phyloP scores from a whole-genome alignment of 306 rosid species.

The Argentina anserina region DNA sequence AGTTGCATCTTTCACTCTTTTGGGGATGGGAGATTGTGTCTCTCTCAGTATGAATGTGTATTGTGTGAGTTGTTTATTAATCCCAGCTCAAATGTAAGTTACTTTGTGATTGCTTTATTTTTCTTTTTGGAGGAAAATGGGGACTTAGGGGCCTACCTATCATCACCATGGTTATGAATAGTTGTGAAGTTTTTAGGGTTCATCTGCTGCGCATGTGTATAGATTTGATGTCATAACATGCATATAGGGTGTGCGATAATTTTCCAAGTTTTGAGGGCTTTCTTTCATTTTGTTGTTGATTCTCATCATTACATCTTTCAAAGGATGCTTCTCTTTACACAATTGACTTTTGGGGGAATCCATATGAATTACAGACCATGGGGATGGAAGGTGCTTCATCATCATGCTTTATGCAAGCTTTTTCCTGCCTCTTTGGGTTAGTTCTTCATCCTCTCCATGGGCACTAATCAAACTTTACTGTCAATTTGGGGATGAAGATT shows the following conservation, averaged over 20 bases:
- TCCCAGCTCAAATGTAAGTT: conserved; percentile 2
- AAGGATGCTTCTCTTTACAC: conserved; percentile 48
- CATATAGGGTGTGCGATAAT: no score
- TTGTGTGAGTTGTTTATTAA: conserved; percentile 16
- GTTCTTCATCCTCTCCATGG: background rate
- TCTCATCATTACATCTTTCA: conserved; percentile 43
- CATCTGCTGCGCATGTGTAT: no score
- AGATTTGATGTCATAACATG: no score
- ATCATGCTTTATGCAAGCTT: conserved; percentile 21
- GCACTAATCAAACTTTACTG: background rate
- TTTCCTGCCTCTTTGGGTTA: conserved; percentile 6
- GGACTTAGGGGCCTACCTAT: conserved; percentile 20
- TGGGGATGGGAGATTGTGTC: conserved; percentile 22
- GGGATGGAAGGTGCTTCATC: conserved; percentile 23
- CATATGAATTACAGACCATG: conserved; percentile 1
- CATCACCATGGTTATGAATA: conserved; percentile 17
- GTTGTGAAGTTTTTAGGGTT: conserved; percentile 7
- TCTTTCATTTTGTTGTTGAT: conserved; percentile 16
- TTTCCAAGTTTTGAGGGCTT: conserved; percentile 21
- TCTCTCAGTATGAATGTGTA: conserved; percentile 18
- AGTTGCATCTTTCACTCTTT: conserved; percentile 5
- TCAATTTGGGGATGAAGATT: conserved; percentile 3
- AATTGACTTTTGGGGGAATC: conserved; percentile 46
- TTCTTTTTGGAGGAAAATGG: background rate
- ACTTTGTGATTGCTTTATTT: conserved; percentile 1